These are phyloP conservation scores for Drechslerella dactyloides DNA, from an alignment of 2,329 filamentous ascomycete genomes.

Conservation along the genomic window DNA sequence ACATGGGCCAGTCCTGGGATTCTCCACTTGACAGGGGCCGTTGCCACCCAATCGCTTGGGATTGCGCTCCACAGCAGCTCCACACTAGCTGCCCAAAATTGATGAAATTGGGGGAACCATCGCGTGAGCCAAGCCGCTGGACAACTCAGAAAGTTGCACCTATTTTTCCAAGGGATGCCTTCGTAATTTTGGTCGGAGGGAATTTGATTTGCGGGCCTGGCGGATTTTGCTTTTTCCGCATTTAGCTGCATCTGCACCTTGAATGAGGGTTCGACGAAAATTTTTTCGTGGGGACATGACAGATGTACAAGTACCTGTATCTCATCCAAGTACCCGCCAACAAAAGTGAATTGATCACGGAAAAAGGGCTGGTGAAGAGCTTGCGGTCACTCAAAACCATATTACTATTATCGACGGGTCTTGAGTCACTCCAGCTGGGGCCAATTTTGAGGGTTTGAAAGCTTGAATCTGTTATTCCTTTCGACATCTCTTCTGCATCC, in stretches of 20 bases:
- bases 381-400: conserved; percentile 17
- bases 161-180: conserved; percentile 24
- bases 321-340: conserved; percentile 3
- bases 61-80: conserved; percentile 32
- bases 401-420: conserved; percentile 27
- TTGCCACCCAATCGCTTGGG: conserved; percentile 45
- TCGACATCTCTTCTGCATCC: conserved; percentile 26
- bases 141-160: conserved; percentile 50
- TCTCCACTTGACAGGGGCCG: background rate
- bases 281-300: conserved; percentile 35
- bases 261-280: conserved; percentile 46
- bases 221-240: conserved; percentile 41
- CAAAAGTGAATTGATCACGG: background rate
- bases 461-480: conserved; percentile 1
- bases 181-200: conserved; percentile 10
- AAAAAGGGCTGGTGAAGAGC: background rate
- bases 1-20: conserved; percentile 38
- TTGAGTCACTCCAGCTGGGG: conserved; percentile 43
- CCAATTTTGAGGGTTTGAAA: background rate
- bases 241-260: conserved; percentile 32
- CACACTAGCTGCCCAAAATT: conserved; percentile 43
- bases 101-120: conserved; percentile 27
- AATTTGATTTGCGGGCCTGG: conserved; percentile 16
- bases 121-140: conserved; percentile 44
- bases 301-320: conserved; percentile 49